Evolutionary conservation across 305 asterid genomes (phyloP).

Genomic region (Solanum hybrid): DNA sequence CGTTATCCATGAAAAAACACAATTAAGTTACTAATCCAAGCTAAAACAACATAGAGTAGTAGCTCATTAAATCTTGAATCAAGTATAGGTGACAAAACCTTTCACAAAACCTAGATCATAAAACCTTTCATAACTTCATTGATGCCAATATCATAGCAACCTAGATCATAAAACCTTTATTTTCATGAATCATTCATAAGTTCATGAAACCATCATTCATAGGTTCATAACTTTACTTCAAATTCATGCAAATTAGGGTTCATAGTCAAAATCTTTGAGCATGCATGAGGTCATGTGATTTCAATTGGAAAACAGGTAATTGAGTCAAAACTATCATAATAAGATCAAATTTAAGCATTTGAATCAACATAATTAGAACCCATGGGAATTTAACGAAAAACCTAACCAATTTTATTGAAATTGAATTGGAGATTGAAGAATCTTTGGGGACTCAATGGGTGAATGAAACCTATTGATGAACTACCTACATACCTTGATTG

Average conservation of each 20-base stretch:
- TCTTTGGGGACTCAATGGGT: not conserved
- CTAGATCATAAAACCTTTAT: not conserved
- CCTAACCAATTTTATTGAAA: not conserved
- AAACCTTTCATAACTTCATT: not conserved
- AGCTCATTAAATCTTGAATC: not conserved
- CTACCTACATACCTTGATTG: not conserved
- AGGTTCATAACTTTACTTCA: not conserved
- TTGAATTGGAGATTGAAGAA: no score
- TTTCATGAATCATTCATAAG: not conserved
- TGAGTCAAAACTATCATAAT: not conserved
- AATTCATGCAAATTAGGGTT: not conserved
- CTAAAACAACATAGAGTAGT: not conserved
- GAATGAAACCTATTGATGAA: not conserved
- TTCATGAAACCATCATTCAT: not conserved
- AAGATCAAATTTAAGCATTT: not conserved
- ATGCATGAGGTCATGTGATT: not conserved
- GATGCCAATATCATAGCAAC: not conserved
- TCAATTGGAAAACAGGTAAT: not conserved
- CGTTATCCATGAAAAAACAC: not conserved
- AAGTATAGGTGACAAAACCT: not conserved
- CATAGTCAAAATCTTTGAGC: not conserved
- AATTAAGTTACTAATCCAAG: not conserved
- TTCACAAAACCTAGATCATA: not conserved
- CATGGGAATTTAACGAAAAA: not conserved
- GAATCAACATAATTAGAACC: not conserved